A percentile compares a stretch with the other conserved stretches of the same genome.
Conservation (phyloP, 495 filamentous ascomycete genomes). For the Acidiella bohemica region DNA sequence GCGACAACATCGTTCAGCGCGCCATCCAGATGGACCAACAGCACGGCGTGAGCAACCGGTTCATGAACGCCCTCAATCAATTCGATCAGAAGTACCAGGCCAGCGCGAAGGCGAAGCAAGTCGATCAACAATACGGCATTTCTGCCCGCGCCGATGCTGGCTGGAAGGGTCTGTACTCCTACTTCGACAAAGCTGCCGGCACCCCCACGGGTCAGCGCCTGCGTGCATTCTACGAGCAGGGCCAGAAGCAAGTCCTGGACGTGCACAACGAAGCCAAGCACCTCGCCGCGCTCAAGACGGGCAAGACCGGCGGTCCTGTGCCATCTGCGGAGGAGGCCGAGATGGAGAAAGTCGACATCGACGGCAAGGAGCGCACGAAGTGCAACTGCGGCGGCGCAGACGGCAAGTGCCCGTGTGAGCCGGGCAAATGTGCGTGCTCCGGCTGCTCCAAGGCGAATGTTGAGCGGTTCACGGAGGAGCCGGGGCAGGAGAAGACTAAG, state of each 20-base stretch:
- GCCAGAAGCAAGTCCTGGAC: slow-evolving; percentile 75
- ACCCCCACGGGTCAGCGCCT: slow-evolving; percentile 79
- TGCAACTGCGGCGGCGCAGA: slow-evolving; percentile 33
- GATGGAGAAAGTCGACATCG: slow-evolving; percentile 20
- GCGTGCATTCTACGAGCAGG: slow-evolving; percentile 68
- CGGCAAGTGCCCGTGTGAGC: slow-evolving; percentile 29
- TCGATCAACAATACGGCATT: slow-evolving; percentile 66
- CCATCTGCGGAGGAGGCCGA: slow-evolving; percentile 19
- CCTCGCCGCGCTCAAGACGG: slow-evolving; percentile 72
- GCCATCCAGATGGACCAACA: slow-evolving; percentile 83
- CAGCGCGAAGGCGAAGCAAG: slow-evolving; percentile 57
- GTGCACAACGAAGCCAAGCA: slow-evolving; percentile 82
- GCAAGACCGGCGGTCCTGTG: slow-evolving; percentile 35
- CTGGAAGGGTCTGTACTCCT: slow-evolving; percentile 55
- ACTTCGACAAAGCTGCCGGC: slow-evolving; percentile 83
- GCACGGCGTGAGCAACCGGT: slow-evolving; percentile 68
- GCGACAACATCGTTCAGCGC: slow-evolving; percentile 67
- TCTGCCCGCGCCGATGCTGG: slow-evolving; percentile 48
- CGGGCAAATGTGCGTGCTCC: slow-evolving; percentile 31
- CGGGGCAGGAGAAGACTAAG: too few species aligned
- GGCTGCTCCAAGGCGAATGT: slow-evolving; percentile 28
- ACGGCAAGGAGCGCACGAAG: slow-evolving; percentile 29
- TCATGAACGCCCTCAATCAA: slow-evolving; percentile 55
- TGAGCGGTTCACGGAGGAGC: too few species aligned
- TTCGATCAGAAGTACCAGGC: slow-evolving; percentile 76